Conservation (phyloP, 176 grass and related monocot species). For the Carex cristatella region DNA sequence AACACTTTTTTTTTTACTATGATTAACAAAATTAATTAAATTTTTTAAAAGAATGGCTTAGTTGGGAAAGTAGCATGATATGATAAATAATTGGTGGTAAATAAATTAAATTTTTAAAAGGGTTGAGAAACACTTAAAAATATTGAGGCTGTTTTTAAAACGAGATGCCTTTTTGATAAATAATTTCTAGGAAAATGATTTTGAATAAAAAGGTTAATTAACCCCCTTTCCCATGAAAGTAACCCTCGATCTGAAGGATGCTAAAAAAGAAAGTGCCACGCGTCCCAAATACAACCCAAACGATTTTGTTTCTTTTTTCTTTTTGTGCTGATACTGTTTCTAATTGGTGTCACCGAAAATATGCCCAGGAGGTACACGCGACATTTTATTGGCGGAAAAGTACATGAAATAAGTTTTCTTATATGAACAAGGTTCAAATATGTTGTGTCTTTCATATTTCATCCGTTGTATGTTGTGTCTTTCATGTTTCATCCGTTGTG, state of each 20-base stretch:
- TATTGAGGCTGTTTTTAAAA: too few species aligned
- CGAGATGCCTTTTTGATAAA: too few species aligned
- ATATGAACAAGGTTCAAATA: too few species aligned
- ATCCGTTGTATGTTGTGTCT: too few species aligned
- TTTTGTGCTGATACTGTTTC: background rate
- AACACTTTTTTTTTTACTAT: background rate
- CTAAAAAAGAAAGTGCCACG: background rate
- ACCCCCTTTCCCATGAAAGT: background rate
- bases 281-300: background rate
- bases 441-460: too few species aligned
- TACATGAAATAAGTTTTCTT: background rate
- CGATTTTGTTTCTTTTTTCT: background rate
- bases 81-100: background rate
- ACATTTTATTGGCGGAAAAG: background rate
- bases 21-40: background rate
- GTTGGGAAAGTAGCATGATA: background rate
- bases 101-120: too few species aligned
- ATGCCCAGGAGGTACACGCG: background rate
- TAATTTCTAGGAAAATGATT: background rate
- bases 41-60: background rate
- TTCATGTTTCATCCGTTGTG: too few species aligned
- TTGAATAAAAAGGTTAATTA: background rate
- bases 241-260: background rate
- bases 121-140: too few species aligned
- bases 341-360: background rate